Percentiles rank a stretch among this genome's conserved stretches.
phyloP scores from a whole-genome alignment of 257 asterid species.

The Fraxinus anomala region DNA sequence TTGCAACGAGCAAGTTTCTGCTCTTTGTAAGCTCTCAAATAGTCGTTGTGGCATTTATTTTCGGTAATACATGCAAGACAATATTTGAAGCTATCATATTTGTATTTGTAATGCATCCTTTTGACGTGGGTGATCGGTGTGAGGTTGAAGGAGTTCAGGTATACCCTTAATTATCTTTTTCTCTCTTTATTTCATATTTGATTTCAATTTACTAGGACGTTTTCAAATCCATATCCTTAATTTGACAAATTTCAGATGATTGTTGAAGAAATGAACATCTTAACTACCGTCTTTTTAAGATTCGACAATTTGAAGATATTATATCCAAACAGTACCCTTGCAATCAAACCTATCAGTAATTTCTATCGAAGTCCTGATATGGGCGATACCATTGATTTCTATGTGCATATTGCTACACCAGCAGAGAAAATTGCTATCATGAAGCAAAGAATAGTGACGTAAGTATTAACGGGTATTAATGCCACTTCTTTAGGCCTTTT shows the following conservation, averaged over 20 bases:
- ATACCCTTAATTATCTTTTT: conserved; percentile 5
- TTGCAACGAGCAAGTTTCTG: conserved; percentile 67
- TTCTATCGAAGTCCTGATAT: conserved; percentile 85
- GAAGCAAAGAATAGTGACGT: conserved; percentile 60
- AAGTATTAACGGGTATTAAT: not conserved
- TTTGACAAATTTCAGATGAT: conserved; percentile 52
- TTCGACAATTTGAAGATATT: conserved; percentile 67
- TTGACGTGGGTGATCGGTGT: conserved; percentile 89
- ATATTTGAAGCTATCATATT: conserved; percentile 78
- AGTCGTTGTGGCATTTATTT: conserved; percentile 82
- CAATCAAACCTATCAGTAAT: conserved; percentile 64
- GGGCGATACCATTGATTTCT: conserved; percentile 70
- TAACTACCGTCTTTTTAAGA: conserved; percentile 71
- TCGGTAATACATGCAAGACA: conserved; percentile 87
- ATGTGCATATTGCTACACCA: conserved; percentile 73
- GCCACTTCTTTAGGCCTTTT: not conserved
- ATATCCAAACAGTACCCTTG: conserved; percentile 69
- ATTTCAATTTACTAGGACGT: not conserved
- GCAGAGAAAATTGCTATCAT: conserved; percentile 58
- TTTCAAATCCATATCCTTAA: not conserved
- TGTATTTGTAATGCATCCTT: conserved; percentile 85
- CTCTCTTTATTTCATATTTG: not conserved
- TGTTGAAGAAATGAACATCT: conserved; percentile 93
- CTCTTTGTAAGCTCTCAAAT: conserved; percentile 84
- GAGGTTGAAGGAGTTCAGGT: conserved; percentile 87